Evolutionary conservation across 352 stramenopile genomes (phyloP).

Genomic region (Globisporangium parvum): DNA sequence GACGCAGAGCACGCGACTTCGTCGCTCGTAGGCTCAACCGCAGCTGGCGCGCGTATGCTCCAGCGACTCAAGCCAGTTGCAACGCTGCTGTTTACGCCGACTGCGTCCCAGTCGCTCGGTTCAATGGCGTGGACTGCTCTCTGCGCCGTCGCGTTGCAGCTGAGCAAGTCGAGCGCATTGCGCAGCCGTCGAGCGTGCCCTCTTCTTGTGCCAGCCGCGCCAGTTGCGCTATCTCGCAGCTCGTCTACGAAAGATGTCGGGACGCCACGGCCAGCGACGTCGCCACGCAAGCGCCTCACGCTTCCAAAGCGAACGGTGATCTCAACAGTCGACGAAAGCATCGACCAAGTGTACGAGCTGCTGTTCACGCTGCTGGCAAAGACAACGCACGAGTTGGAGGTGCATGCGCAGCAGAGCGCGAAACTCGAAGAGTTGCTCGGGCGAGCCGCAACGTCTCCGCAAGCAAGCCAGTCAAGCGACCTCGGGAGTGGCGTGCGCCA

Average conservation of each 20-base stretch:
- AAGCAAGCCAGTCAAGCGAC: background rate
- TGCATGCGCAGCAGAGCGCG: background rate
- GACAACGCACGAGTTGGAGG: constrained; percentile 11
- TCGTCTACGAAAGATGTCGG: constrained; percentile 15
- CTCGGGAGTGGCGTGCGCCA: background rate
- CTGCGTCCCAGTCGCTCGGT: constrained; percentile 17
- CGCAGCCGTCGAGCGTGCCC: background rate
- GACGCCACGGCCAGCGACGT: constrained; percentile 21
- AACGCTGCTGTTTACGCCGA: constrained; percentile 20
- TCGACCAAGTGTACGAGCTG: constrained; percentile 31
- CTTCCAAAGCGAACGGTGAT: constrained; percentile 35
- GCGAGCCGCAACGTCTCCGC: background rate
- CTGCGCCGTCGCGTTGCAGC: constrained; percentile 24
- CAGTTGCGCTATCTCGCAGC: background rate
- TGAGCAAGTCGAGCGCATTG: constrained; percentile 18
- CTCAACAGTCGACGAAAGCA: constrained; percentile 30
- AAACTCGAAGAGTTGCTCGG: background rate
- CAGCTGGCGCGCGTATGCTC: background rate
- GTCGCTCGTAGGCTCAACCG: background rate
- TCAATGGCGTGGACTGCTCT: constrained; percentile 30
- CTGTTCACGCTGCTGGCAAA: constrained; percentile 30
- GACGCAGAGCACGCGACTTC: background rate
- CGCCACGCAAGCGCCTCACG: constrained; percentile 40
- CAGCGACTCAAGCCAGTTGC: constrained; percentile 15
- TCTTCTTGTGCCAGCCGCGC: background rate